Conservation (phyloP, 345 rosid genomes). For the Luvunga scandens region DNA sequence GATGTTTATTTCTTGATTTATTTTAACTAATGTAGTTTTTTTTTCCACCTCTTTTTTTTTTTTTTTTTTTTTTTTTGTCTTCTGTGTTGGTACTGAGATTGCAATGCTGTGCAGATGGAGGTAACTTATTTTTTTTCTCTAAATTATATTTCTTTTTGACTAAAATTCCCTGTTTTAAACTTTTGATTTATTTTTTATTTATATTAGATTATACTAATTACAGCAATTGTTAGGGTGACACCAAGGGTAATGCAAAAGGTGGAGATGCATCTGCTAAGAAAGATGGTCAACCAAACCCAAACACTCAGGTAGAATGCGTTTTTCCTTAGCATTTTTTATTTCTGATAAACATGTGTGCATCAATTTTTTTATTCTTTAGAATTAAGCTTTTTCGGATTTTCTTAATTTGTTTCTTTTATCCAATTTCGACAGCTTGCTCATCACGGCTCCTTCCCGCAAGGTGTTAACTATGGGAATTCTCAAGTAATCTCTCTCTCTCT, state of each 20-base stretch:
- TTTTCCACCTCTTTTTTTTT: background rate
- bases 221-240: constrained; percentile 61
- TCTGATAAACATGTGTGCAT: background rate
- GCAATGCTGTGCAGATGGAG: constrained; percentile 70
- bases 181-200: background rate
- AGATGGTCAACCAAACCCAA: constrained; percentile 50
- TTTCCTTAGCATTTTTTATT: background rate
- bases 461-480: constrained; percentile 50
- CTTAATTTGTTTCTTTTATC: constrained; percentile 7
- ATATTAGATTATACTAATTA: constrained; percentile 1
- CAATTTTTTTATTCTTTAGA: background rate
- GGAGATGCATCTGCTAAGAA: constrained; percentile 64
- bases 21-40: constrained; percentile 12
- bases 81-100: constrained; percentile 4
- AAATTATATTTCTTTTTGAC: constrained; percentile 2
- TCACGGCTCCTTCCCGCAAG: constrained; percentile 53
- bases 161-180: background rate
- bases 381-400: background rate
- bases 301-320: constrained; percentile 45
- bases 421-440: constrained; percentile 54
- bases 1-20: background rate
- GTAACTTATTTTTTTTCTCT: constrained; percentile 33
- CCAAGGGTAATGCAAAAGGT: constrained; percentile 68
- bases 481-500: constrained; percentile 46
- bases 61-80: background rate